Evolutionary conservation across 169 alveolate genomes (phyloP), one percentile per base, ranked within the genome.

Genomic region (Plasmodium cynomolgi): DNA sequence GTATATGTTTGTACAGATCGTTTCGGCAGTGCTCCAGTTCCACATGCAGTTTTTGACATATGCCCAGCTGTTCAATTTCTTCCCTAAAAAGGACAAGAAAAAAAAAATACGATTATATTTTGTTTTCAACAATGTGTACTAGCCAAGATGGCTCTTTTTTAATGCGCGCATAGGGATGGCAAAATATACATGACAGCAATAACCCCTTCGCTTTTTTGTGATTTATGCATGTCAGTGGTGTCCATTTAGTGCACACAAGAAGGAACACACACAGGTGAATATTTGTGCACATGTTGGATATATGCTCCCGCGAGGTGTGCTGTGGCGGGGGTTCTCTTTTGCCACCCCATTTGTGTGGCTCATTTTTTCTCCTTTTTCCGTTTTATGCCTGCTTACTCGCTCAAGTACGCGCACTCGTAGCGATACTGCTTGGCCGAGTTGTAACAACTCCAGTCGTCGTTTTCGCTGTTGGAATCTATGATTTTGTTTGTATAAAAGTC

Each of bases 401-500:
- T 88, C 74, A 88, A 39, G 23, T 79, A 79, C 8, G 95, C 85
- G 31, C 97, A 96, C 79, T 96, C 97, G 62, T 94, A 95, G 13
- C 96, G 96, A 75, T 96, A 96, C 91, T 96, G 97, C 91, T 84
- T 96, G 17, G 97, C 97, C 20, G 85, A 44, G 92, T 94, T 93
- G 84, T 91, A 96, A 80, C 97, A 96, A n/a, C 93, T 75, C 96
- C 96, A 96, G 81, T 96, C 96, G 20, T 85, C 23, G 39, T 88
- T 88, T 88, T 88, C 94, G 50, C 34, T 88, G n/a, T 80, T 88
- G 68, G 94, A 88, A 37, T 56, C 68, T 33, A 88, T 56, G 29
- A 88, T 88, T 88, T 88, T 88, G 73, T 88, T 68, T 17, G 90
- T 88, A 34, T 88, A 88, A 73, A 79, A 88, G 72, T 88, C 82